Evolutionary conservation across 2,329 filamentous ascomycete species (phyloP), one percentile per base, ranked within the genome.

Genomic region (Cercospora citrullina): DNA sequence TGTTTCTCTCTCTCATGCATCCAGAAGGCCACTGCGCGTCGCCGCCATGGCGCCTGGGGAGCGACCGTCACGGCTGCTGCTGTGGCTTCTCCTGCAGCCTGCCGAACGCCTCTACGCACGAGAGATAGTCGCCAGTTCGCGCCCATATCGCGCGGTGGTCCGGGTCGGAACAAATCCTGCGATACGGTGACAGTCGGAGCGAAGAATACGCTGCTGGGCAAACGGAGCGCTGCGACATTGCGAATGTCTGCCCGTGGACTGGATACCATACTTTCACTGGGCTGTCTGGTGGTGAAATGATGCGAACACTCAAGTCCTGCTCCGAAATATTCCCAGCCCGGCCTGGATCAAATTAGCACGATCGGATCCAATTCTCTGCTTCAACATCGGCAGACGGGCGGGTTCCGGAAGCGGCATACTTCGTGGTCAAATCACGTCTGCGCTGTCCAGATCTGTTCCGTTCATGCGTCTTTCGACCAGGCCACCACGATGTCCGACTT

Each of bases 301-400:
- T 21, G n/a, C 62, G 39, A 63, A 39, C 21, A 59, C 30, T 23
- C 51, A 42, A n/a, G 23, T 26, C 51, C 23, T 36, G 33, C 21
- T 28, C 60, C 60, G 60, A 67, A 36, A 63, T 60, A 60, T 60
- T 42, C 30, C 60, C 60, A 26, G 48, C 18, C 36, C 36, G 36
- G 48, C 48, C 23, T 16, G 48, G 48, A 28, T 16, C 48, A 26
- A 23, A 28, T 53, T 26, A 23, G 48, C 48, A 53, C 48, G 5
- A 55, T 55, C 48, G 16, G 12, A 55, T 55, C 14, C 12, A 28
- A 23, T 55, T 23, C 42, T 53, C 30, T 63, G 33, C 51, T n/a
- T 42, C 45, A 67, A 51, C 51, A 45, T 45, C 60, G 60, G 57
- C 51, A 36, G 21, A 63, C 60, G 65, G 60, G 36, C 60, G 65